Conservation (phyloP, 441 rosid species). For the Geranium incanum region DNA sequence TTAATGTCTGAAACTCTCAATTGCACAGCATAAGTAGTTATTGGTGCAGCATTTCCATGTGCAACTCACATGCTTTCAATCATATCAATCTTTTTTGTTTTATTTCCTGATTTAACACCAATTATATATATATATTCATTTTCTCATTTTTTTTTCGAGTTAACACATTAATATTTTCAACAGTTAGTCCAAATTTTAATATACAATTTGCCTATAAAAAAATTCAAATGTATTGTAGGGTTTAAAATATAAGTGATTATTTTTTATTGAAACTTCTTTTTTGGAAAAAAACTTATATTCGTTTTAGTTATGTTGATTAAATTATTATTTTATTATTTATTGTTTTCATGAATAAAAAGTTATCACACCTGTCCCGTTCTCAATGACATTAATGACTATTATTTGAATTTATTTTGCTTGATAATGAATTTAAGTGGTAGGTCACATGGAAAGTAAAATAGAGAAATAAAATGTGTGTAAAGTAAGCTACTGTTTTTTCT, state of each 20-base stretch:
- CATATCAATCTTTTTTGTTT: not conserved
- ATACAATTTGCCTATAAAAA: no score
- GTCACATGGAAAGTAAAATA: slow-evolving; percentile 12
- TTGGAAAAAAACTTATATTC: not conserved
- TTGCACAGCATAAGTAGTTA: not conserved
- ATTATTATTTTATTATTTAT: no score
- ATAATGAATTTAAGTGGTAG: slow-evolving; percentile 10
- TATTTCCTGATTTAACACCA: not conserved
- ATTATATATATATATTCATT: no score
- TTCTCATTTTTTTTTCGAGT: no score
- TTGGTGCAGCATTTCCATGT: slow-evolving; percentile 13
- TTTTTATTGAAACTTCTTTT: not conserved
- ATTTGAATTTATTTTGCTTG: not conserved
- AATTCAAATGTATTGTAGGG: no score
- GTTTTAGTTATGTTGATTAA: not conserved
- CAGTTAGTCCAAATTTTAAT: no score
- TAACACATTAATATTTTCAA: no score
- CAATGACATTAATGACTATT: not conserved
- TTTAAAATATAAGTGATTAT: not conserved
- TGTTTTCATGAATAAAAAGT: not conserved
- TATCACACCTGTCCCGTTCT: not conserved
- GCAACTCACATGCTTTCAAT: slow-evolving; percentile 21
- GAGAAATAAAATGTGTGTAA: slow-evolving; percentile 7
- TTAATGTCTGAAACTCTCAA: not conserved
- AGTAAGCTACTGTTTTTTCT: not conserved